These are phyloP conservation scores for Mycena capillaripes DNA, from an alignment of 768 basidiomycete species.

Conservation along the genomic window DNA sequence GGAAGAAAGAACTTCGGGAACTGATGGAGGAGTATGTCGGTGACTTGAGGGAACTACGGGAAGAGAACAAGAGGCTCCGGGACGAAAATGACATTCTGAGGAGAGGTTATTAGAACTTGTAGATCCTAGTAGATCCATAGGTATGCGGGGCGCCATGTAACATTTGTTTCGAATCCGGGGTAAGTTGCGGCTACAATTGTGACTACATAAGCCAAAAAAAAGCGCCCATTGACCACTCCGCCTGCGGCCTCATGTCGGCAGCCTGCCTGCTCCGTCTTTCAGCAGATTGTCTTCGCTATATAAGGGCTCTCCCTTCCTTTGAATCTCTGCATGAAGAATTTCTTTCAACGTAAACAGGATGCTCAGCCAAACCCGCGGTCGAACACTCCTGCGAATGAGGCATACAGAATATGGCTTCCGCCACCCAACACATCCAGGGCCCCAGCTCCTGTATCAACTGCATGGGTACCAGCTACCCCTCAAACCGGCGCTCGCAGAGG, in stretches of 20 bases:
- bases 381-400: slow-evolving; percentile 28
- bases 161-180: background rate
- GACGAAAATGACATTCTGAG: slow-evolving; percentile 78
- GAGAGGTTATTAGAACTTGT: slow-evolving; percentile 49
- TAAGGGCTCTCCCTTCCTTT: slow-evolving; percentile 4
- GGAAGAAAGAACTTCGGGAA: slow-evolving; percentile 74
- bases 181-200: background rate
- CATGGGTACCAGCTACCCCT: slow-evolving; percentile 5
- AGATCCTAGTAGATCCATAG: too few relatives aligned
- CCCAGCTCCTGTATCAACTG: background rate
- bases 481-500: slow-evolving; percentile 13
- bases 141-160: too few relatives aligned
- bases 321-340: slow-evolving; percentile 31
- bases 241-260: slow-evolving; percentile 36
- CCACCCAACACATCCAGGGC: slow-evolving; percentile 19
- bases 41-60: slow-evolving; percentile 70
- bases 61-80: slow-evolving; percentile 76
- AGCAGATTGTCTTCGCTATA: slow-evolving; percentile 23
- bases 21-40: slow-evolving; percentile 74
- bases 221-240: slow-evolving; percentile 32
- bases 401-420: slow-evolving; percentile 34
- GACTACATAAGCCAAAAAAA: slow-evolving; percentile 5
- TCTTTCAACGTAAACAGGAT: slow-evolving; percentile 37
- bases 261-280: slow-evolving; percentile 34
- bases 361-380: slow-evolving; percentile 20